Evolutionary conservation across 495 filamentous ascomycete genomes (phyloP), one percentile per base, ranked within the genome.

Genomic region (Lindgomyces ingoldianus): DNA sequence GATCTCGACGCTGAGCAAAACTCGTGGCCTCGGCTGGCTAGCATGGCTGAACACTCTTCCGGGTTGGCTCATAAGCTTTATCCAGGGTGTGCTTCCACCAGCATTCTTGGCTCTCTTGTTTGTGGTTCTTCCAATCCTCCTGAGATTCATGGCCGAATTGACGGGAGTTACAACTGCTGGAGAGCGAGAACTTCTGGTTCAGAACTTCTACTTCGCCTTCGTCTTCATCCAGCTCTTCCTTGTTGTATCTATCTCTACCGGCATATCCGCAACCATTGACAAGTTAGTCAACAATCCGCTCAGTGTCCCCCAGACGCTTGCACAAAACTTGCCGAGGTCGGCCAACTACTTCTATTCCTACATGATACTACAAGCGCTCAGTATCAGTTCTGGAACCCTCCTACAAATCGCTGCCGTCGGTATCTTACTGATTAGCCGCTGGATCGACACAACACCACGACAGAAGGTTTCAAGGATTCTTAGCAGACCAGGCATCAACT

Each of bases 321-420:
- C 93, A 1, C 72, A 79, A 27, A 93, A 93, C 67, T 81, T 98
- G 39, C 94, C 94, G 41, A 88, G 87, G 75, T 90, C 93, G 1
- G 88, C 90, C 64, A 96, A 97, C 72, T 98, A 96, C 76, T 98
- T 98, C 79, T 98, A 97, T 79, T 91, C 90, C 3, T 98, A 98
- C 80, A 91, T 98, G 86, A 86, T 98, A 73, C 85, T 98, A 19
- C 95, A 97, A 72, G 91, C 92, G 16, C 81, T 98, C 69, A 89
- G 89, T 60, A 89, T 89, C 68, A 95, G 91, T 75, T 93, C 93
- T 25, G 92, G 91, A 70, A 91, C 91, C 12, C 80, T 98, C 12
- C 80, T 96, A n/a, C 95, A 98, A 70, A 85, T 96, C 50, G 83
- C 83, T 26, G 84, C 83, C 27, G 55, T 70, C 4, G 77, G 96